A percentile compares a stretch with the other conserved stretches of the same genome.
These are phyloP conservation scores for Chrysanthemum seticuspe DNA, from an alignment of 129 eudicot species.

Conservation along the genomic window DNA sequence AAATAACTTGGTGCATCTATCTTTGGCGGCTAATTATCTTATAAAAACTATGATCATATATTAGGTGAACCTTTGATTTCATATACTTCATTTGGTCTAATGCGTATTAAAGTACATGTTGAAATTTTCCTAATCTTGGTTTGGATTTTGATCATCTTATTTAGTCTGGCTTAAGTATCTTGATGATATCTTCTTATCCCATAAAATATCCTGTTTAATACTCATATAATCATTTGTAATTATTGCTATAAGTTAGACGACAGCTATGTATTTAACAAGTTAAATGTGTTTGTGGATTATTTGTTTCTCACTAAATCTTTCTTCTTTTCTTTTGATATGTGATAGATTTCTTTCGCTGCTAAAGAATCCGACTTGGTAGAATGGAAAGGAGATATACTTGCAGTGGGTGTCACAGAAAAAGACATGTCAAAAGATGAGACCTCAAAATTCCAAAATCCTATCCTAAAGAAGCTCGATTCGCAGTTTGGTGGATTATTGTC, in stretches of 20 bases:
- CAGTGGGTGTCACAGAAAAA: conserved; percentile 84
- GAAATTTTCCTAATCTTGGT: not conserved
- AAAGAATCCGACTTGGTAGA: conserved; percentile 77
- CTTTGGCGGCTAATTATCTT: too few relatives aligned
- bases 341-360: conserved; percentile 77
- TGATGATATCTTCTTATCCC: not conserved
- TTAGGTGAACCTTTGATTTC: too few relatives aligned
- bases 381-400: conserved; percentile 99
- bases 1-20: too few relatives aligned
- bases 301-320: too few relatives aligned
- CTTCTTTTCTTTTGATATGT: conserved; percentile 14
- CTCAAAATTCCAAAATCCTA: conserved; percentile 65
- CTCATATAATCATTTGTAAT: not conserved
- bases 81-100: too few relatives aligned
- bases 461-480: conserved; percentile 67
- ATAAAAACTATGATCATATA: too few relatives aligned
- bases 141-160: conserved; percentile 8
- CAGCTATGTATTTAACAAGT: not conserved
- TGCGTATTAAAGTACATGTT: too few relatives aligned
- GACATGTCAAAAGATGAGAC: conserved; percentile 75
- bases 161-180: not conserved
- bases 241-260: not conserved
- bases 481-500: conserved; percentile 69
- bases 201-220: not conserved
- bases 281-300: too few relatives aligned